These are phyloP conservation scores for Zoysia pacifica DNA, from an alignment of 176 grass and related monocot genomes.

Conservation along the genomic window DNA sequence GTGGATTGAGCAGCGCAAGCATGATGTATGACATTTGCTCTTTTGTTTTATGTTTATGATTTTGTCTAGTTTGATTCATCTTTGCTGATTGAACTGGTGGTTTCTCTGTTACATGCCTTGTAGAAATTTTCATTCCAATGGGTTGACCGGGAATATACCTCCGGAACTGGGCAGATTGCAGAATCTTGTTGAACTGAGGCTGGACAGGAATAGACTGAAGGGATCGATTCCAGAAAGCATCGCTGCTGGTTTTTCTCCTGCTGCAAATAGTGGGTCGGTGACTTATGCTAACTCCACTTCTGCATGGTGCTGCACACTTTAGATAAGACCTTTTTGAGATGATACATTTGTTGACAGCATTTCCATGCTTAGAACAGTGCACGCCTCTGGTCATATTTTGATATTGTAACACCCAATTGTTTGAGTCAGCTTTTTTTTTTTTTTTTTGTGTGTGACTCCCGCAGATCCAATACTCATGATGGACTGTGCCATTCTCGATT, in stretches of 20 bases:
- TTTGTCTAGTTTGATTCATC: background rate
- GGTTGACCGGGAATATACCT: conserved; percentile 77
- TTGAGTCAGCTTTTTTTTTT: background rate
- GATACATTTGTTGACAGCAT: background rate
- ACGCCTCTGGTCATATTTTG: conserved; percentile 18
- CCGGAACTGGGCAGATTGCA: conserved; percentile 65
- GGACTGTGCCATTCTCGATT: conserved; percentile 75
- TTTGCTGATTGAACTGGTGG: conserved; percentile 25
- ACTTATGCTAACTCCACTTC: background rate
- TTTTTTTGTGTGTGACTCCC: background rate
- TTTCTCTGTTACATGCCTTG: conserved; percentile 11
- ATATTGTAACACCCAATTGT: background rate
- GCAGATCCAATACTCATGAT: conserved; percentile 52
- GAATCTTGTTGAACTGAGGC: conserved; percentile 76
- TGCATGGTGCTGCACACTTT: background rate
- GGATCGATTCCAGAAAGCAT: conserved; percentile 71
- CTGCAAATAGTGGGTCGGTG: conserved; percentile 56
- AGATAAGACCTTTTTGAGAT: background rate
- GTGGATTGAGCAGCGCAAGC: conserved; percentile 55
- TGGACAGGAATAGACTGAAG: conserved; percentile 84
- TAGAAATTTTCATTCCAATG: conserved; percentile 91
- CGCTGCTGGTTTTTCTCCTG: conserved; percentile 51
- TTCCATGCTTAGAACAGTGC: background rate
- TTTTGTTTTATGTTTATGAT: conserved; percentile 12
- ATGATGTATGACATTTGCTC: conserved; percentile 59